Evolutionary conservation across 495 filamentous ascomycete genomes (phyloP).

Genomic region (Astrocystis sublimbata): DNA sequence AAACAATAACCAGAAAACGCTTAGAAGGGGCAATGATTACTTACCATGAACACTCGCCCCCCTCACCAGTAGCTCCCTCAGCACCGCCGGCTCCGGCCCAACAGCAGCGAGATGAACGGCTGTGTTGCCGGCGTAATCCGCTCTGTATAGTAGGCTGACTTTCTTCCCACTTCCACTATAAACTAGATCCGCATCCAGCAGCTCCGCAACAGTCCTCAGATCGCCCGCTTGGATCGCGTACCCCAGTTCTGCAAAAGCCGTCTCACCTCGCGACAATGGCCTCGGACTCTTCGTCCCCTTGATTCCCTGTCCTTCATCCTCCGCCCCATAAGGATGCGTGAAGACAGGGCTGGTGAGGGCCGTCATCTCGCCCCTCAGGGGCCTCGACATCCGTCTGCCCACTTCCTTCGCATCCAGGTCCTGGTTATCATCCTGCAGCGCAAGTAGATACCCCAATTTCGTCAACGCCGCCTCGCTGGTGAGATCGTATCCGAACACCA

Average conservation of each 20-base stretch:
- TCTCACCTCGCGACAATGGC: conserved; percentile 47
- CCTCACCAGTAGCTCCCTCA: conserved; percentile 69
- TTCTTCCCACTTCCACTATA: conserved; percentile 50
- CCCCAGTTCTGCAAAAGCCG: conserved; percentile 69
- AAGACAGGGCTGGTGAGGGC: conserved; percentile 65
- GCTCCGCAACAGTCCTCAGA: conserved; percentile 58
- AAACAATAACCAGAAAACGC: too few relatives aligned
- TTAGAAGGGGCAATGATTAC: too few relatives aligned
- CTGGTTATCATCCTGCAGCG: too few relatives aligned
- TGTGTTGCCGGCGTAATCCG: conserved; percentile 91
- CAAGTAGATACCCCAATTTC: conserved; percentile 87
- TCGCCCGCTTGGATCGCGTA: conserved; percentile 81
- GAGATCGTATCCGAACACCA: conserved; percentile 91
- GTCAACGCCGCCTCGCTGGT: conserved; percentile 93
- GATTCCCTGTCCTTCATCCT: conserved; percentile 21
- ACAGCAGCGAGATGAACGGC: conserved; percentile 64
- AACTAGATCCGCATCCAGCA: conserved; percentile 62
- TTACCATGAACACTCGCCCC: conserved; percentile 90
- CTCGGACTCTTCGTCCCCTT: conserved; percentile 40
- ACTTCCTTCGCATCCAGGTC: conserved; percentile 63
- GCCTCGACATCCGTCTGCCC: conserved; percentile 67
- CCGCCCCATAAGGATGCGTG: conserved; percentile 64
- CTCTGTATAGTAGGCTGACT: conserved; percentile 62
- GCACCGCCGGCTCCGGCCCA: conserved; percentile 51
- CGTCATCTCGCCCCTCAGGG: conserved; percentile 84